Base-by-base conservation (phyloP, 148 eudicot genomes). In the Vaccinium vitisidaea region DNA sequence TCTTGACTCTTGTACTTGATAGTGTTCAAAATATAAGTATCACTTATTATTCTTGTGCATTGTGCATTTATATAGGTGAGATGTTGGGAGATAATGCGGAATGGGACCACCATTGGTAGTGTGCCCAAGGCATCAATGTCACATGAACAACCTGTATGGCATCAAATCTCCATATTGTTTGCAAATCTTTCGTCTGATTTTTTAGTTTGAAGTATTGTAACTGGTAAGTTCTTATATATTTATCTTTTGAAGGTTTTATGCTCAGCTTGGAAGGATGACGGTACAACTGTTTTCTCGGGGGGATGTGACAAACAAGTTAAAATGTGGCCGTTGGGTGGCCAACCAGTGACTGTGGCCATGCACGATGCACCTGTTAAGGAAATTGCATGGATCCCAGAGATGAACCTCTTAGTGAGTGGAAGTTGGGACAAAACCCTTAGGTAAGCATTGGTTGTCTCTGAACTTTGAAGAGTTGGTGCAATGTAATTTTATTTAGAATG, bases 271-370 rank as follows among this genome's bases (percentile, higher is more conserved):
- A 97, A 97, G 81, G 99, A 97, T 86, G 98, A 97, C 65, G 98
- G 98, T 53, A 92, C 95, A 53, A 91, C 99, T 49, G 98, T 97
- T 69, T 97, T 97, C 83, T 92, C 98, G 61, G 99, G 99, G 76
- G 99, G 99, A 74, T 94, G 98, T 85, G 98, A 97, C 89, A 97
- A 97, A 84, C 99, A 94, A 85, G 98, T 91, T 11, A 97, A 97
- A 87, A 97, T 97, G 99, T 97, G 98, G 99, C 95, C 91, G 14
- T 89, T 96, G 36, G 98, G 92, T 86, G 93, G 90, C 56, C 98
- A 92, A 88, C 89, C 98, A 0, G 91, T 95, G 32, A 92, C 94
- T 21, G 98, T 97, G 78, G 99, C 94, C 75, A 89, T 90, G 94
- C 99, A 97, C 86, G 98, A 97, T 90, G 98, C 95, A 56, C 96